phyloP scores from a whole-genome alignment of 2,329 filamentous ascomycete species.

The Phyllosticta citrichinensis region DNA sequence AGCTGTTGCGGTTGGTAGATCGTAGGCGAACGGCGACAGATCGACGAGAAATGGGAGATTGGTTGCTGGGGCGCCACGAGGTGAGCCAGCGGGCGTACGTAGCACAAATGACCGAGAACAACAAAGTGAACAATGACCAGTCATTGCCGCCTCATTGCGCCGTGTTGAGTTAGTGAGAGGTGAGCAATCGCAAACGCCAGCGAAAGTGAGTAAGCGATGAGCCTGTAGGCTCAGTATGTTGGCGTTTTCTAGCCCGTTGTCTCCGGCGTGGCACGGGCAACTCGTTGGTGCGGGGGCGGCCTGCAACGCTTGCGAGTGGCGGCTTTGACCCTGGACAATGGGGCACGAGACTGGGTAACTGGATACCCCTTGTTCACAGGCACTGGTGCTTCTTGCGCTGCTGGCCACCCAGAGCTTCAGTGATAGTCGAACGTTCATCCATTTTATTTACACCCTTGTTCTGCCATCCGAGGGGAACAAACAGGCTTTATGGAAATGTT shows the following conservation, averaged over 20 bases:
- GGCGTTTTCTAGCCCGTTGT: background rate
- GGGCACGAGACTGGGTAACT: background rate
- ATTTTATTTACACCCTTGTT: background rate
- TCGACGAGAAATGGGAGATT: background rate
- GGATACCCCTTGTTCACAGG: slow-evolving; percentile 1
- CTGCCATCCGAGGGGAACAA: background rate
- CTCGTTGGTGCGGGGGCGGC: background rate
- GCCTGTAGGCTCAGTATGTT: background rate
- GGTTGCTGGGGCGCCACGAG: background rate
- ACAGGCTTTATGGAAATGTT: background rate
- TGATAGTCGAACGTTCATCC: background rate
- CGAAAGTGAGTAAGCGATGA: background rate
- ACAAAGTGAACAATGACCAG: background rate
- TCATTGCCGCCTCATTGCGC: background rate
- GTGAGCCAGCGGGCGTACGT: background rate
- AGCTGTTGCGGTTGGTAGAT: background rate
- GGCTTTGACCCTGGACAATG: background rate
- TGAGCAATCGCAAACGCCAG: slow-evolving; percentile 4
- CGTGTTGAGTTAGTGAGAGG: background rate
- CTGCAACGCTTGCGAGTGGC: background rate
- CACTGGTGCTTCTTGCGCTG: background rate
- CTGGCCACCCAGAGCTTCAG: background rate
- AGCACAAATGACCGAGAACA: background rate
- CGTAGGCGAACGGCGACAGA: background rate
- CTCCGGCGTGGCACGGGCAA: background rate